Evolutionary conservation across 495 filamentous ascomycete genomes (phyloP).

Genomic region (Parathielavia appendiculata): DNA sequence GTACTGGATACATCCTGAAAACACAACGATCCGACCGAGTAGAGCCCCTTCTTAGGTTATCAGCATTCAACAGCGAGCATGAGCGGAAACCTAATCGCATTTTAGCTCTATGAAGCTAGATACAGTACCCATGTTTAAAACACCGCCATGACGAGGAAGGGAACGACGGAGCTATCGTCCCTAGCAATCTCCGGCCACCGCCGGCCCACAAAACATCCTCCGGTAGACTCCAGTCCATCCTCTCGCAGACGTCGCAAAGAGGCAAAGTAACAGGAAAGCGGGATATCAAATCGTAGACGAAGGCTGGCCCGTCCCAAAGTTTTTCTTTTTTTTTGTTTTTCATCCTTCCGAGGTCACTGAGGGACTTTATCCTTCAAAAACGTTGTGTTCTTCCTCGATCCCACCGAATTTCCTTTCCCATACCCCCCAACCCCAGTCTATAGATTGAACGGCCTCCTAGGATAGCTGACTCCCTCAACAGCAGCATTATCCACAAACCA

Average conservation of each 20-base stretch:
- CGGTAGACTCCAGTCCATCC: neutral
- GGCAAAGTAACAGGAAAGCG: neutral
- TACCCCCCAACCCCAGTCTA: neutral
- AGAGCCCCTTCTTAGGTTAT: too few relatives aligned
- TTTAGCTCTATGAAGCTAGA: too few relatives aligned
- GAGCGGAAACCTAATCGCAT: too few relatives aligned
- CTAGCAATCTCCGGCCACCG: neutral
- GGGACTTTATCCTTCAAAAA: neutral
- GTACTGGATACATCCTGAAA: too few relatives aligned
- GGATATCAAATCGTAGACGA: conserved; percentile 15
- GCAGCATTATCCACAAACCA: conserved; percentile 91
- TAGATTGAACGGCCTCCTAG: conserved; percentile 50
- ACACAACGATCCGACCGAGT: too few relatives aligned
- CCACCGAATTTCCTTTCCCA: neutral
- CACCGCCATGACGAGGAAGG: too few relatives aligned
- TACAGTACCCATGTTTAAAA: too few relatives aligned
- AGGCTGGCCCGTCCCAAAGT: neutral
- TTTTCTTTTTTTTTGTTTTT: neutral
- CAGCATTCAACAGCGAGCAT: too few relatives aligned
- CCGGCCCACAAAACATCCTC: neutral
- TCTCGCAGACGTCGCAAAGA: neutral
- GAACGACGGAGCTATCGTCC: too few relatives aligned
- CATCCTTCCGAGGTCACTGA: neutral
- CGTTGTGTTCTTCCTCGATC: neutral
- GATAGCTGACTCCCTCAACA: conserved; percentile 76